phyloP scores from a whole-genome alignment of 345 rosid species.

The Pugionium dolabratum region DNA sequence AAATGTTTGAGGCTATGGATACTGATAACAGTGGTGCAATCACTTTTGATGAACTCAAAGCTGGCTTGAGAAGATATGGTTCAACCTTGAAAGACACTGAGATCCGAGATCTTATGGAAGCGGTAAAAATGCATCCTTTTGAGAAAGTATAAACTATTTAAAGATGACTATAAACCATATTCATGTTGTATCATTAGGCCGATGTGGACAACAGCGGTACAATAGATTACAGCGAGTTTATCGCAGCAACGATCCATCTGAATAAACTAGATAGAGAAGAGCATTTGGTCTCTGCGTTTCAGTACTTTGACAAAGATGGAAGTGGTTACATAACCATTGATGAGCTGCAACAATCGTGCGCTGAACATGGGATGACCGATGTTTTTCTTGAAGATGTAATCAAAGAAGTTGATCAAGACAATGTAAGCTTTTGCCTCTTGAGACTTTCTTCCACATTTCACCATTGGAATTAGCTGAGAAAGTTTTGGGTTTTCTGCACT shows the following conservation, averaged over 20 bases:
- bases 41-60: constrained; percentile 97
- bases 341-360: constrained; percentile 96
- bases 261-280: constrained; percentile 97
- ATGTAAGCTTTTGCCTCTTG: constrained; percentile 51
- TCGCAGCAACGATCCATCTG: constrained; percentile 96
- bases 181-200: constrained; percentile 59
- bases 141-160: not conserved
- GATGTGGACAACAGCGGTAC: constrained; percentile 98
- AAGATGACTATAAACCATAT: not conserved
- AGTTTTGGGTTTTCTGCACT: not conserved
- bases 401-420: constrained; percentile 96
- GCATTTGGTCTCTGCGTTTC: constrained; percentile 97
- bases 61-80: constrained; percentile 93
- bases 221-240: constrained; percentile 95
- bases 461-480: not conserved
- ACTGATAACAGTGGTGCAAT: constrained; percentile 97
- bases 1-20: constrained; percentile 94
- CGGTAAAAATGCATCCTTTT: constrained; percentile 51
- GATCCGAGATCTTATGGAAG: constrained; percentile 97
- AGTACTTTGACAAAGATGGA: constrained; percentile 91
- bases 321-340: constrained; percentile 97
- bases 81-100: constrained; percentile 92
- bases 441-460: constrained; percentile 1
- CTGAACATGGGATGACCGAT: constrained; percentile 92
- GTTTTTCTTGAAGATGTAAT: constrained; percentile 89